A percentile compares a stretch with the other conserved stretches of the same genome.
These are phyloP conservation scores for Megacollybia marginata DNA, from an alignment of 768 basidiomycete genomes.

Conservation along the genomic window DNA sequence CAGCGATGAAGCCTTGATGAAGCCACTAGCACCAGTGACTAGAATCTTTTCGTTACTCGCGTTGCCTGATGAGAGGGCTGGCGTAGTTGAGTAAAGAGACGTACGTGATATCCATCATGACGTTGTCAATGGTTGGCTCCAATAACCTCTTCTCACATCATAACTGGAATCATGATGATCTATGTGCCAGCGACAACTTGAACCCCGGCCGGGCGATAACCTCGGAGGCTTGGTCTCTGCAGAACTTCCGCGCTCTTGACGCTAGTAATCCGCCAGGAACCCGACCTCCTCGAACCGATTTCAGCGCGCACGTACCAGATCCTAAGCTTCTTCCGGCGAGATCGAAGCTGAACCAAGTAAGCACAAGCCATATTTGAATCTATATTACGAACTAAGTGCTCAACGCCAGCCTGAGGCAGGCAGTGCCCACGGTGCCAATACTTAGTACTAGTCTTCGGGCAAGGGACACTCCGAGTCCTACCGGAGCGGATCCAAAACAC, in stretches of 20 bases:
- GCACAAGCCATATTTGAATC: neutral
- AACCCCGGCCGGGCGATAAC: too few species aligned
- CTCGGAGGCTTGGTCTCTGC: neutral
- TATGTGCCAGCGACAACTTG: too few species aligned
- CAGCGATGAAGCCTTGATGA: constrained; percentile 53
- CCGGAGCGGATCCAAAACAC: neutral
- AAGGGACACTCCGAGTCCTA: neutral
- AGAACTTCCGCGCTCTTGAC: neutral
- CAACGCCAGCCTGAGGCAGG: neutral
- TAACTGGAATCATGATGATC: too few species aligned
- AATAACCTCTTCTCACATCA: too few species aligned
- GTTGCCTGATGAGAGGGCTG: neutral
- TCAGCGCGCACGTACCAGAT: neutral
- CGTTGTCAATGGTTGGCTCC: too few species aligned
- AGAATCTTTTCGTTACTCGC: constrained; percentile 25
- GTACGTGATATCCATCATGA: too few species aligned
- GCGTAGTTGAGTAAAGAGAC: neutral
- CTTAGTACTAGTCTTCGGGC: neutral
- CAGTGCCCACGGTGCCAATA: neutral
- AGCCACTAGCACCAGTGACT: constrained; percentile 51
- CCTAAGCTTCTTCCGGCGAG: neutral
- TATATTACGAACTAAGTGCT: neutral
- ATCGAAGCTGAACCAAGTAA: neutral
- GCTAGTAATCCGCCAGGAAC: neutral
- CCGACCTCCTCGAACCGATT: neutral